Percentiles rank a stretch among this genome's conserved stretches.
These are phyloP conservation scores for Platanthera zijinensis DNA, from an alignment of 106 monocot genomes.

Conservation along the genomic window DNA sequence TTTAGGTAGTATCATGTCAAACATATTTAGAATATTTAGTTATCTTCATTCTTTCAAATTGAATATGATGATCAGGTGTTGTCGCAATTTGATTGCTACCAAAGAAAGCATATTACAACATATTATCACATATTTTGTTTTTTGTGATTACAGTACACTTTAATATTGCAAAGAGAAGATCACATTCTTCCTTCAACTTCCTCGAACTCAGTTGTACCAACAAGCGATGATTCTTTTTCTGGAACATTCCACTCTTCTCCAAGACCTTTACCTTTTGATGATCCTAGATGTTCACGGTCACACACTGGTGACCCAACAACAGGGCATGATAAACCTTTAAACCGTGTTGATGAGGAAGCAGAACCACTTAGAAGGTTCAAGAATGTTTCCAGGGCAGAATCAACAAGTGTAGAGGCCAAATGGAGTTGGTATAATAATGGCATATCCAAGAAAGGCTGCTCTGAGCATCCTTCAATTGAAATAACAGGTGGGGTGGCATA, in stretches of 20 bases:
- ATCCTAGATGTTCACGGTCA: conserved; percentile 37
- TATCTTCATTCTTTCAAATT: too few relatives aligned
- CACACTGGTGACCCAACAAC: conserved; percentile 15
- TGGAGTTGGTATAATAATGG: conserved; percentile 13
- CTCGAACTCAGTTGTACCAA: conserved; percentile 7
- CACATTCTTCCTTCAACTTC: conserved; percentile 21
- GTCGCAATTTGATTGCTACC: too few relatives aligned
- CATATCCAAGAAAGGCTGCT: conserved; percentile 13
- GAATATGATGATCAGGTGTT: too few relatives aligned
- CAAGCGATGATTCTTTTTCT: conserved; percentile 20
- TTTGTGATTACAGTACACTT: conserved; percentile 25
- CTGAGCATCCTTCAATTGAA: conserved; percentile 19
- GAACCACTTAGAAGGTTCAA: conserved; percentile 22
- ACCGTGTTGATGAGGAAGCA: conserved; percentile 29
- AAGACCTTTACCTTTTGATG: conserved; percentile 60
- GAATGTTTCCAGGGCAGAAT: conserved; percentile 8
- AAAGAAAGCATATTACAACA: background rate
- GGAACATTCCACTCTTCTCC: conserved; percentile 48
- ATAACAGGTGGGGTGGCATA: conserved; percentile 16
- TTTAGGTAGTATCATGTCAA: too few relatives aligned
- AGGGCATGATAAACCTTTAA: conserved; percentile 31
- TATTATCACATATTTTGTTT: background rate
- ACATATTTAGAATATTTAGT: too few relatives aligned
- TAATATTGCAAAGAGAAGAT: conserved; percentile 32
- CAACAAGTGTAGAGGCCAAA: conserved; percentile 10